Evolutionary conservation across 495 filamentous ascomycete genomes (phyloP).

Genomic region (Parathielavia appendiculata): DNA sequence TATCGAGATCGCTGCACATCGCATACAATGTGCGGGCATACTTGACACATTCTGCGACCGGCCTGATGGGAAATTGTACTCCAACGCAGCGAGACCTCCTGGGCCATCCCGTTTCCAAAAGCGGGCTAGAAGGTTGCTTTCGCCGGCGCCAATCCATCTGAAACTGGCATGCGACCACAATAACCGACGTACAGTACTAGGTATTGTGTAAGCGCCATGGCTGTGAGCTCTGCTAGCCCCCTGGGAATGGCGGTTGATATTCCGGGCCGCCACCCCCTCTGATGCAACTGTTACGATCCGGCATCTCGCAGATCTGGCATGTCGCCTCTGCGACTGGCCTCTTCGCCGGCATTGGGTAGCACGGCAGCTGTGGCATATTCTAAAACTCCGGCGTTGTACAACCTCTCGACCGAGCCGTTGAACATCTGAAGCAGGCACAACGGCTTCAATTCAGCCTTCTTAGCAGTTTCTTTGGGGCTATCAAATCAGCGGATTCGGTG

Average conservation of each 20-base stretch:
- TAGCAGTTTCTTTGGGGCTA: not conserved
- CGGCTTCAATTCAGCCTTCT: not conserved
- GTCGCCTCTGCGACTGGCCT: not conserved
- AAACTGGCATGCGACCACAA: not conserved
- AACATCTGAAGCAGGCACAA: not conserved
- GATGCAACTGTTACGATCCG: not conserved
- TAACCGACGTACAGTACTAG: not conserved
- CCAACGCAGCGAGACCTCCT: not conserved
- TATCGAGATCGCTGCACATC: not conserved
- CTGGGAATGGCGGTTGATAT: not conserved
- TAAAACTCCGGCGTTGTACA: slow-evolving; percentile 5
- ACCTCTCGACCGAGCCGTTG: not conserved
- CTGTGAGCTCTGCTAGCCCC: not conserved
- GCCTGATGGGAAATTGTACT: not conserved
- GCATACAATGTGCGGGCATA: not conserved
- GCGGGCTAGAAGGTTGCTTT: not conserved
- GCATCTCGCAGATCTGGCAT: slow-evolving; percentile 5
- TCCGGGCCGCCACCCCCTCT: slow-evolving; percentile 5
- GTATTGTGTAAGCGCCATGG: too few relatives aligned
- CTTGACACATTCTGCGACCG: not conserved
- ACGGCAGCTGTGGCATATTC: not conserved
- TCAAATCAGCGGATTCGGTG: not conserved
- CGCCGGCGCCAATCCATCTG: not conserved
- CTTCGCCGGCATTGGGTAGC: slow-evolving; percentile 1
- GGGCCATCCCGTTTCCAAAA: not conserved